phyloP scores from a whole-genome alignment of 2,329 filamentous ascomycete species.

The Diaporthe amygdali region DNA sequence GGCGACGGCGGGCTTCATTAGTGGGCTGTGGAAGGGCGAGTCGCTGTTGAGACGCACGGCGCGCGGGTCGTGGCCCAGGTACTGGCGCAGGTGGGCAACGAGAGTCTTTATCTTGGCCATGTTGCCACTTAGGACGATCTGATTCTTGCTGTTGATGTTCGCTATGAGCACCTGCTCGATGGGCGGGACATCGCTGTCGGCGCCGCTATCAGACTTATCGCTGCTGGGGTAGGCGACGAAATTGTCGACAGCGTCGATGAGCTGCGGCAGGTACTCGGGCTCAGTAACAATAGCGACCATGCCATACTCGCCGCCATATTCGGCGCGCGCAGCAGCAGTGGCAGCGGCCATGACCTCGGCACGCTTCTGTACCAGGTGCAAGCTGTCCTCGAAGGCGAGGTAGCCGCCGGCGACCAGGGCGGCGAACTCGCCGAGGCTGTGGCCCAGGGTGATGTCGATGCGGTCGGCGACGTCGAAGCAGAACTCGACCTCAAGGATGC shows the following conservation, averaged over 20 bases:
- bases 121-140: slow-evolving; percentile 91
- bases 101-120: slow-evolving; percentile 82
- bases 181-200: slow-evolving; percentile 73
- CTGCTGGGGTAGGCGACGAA: slow-evolving; percentile 72
- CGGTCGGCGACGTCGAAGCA: slow-evolving; percentile 73
- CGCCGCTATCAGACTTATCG: slow-evolving; percentile 61
- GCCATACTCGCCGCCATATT: slow-evolving; percentile 82
- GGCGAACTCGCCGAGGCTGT: slow-evolving; percentile 92
- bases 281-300: slow-evolving; percentile 96
- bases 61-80: slow-evolving; percentile 88
- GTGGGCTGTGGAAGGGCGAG: slow-evolving; percentile 87
- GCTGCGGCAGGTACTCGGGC: slow-evolving; percentile 70
- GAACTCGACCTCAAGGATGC: slow-evolving; percentile 85
- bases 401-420: slow-evolving; percentile 86
- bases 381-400: slow-evolving; percentile 76
- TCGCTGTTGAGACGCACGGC: slow-evolving; percentile 87
- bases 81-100: slow-evolving; percentile 84
- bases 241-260: slow-evolving; percentile 77
- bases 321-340: slow-evolving; percentile 67
- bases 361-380: slow-evolving; percentile 76
- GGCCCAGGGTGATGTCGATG: slow-evolving; percentile 84
- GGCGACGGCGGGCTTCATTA: slow-evolving; percentile 84
- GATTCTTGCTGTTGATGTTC: slow-evolving; percentile 95
- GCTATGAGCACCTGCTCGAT: slow-evolving; percentile 90
- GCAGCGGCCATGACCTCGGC: slow-evolving; percentile 85